phyloP scores from a whole-genome alignment of 768 basidiomycete genomes.

The Boletus tomentosulus region DNA sequence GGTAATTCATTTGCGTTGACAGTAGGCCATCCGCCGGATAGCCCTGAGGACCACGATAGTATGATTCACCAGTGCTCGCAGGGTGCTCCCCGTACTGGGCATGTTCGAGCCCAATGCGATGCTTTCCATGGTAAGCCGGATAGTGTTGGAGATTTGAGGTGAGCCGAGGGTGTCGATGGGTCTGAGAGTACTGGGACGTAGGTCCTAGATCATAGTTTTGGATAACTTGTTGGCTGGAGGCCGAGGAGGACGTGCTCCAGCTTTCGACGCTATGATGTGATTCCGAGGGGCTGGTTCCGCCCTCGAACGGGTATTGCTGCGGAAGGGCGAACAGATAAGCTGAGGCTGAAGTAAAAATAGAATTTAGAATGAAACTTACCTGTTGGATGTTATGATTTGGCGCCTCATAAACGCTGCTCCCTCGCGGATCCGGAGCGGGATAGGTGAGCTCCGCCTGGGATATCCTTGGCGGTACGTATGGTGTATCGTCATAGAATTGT shows the following conservation, averaged over 20 bases:
- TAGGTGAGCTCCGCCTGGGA: constrained; percentile 16
- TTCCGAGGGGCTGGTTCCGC: constrained; percentile 21
- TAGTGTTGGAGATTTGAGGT: constrained; percentile 14
- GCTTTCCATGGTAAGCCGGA: constrained; percentile 20
- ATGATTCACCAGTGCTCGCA: constrained; percentile 3
- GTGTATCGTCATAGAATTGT: constrained; percentile 23
- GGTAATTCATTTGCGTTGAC: constrained; percentile 5
- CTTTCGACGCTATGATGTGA: constrained; percentile 24
- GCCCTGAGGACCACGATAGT: constrained; percentile 20
- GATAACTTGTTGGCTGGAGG: constrained; percentile 13
- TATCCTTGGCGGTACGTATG: constrained; percentile 28
- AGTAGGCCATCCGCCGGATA: constrained; percentile 1
- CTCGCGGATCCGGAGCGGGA: constrained; percentile 13
- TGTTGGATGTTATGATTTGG: constrained; percentile 9
- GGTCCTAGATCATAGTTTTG: constrained; percentile 7
- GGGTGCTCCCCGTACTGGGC: constrained; percentile 14
- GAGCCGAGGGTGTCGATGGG: neutral
- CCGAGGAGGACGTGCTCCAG: constrained; percentile 27
- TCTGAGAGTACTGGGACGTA: constrained; percentile 6
- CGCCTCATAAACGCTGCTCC: constrained; percentile 5
- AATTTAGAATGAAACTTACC: constrained; percentile 10
- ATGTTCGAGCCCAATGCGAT: constrained; percentile 24
- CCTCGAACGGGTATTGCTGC: constrained; percentile 19
- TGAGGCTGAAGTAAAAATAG: neutral
- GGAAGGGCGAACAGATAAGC: constrained; percentile 1